Evolutionary conservation across 2,329 filamentous ascomycete genomes (phyloP).

Genomic region (Scytalidium sp.): DNA sequence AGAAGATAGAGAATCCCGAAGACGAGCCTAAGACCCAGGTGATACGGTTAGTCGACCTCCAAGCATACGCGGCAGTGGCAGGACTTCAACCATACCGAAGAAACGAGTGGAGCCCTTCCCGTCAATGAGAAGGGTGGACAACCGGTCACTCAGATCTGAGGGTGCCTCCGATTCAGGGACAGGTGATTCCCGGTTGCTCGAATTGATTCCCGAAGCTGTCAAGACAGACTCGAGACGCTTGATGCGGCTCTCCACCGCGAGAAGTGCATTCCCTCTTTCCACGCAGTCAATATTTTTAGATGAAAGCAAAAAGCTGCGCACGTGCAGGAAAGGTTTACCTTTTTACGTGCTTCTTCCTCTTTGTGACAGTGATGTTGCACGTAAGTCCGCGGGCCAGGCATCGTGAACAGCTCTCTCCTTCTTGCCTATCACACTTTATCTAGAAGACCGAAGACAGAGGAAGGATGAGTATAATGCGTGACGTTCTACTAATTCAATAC

Average conservation of each 20-base stretch:
- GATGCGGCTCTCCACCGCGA: constrained; percentile 6
- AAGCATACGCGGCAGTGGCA: not conserved
- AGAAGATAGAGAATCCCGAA: constrained; percentile 10
- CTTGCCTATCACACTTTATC: constrained; percentile 5
- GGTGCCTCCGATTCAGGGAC: constrained; percentile 1
- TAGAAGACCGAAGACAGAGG: not conserved
- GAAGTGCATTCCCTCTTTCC: not conserved
- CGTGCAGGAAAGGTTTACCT: constrained; percentile 2
- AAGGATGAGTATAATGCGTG: constrained; percentile 2
- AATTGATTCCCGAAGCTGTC: constrained; percentile 4
- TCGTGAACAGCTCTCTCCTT: constrained; percentile 3
- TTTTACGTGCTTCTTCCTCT: constrained; percentile 6
- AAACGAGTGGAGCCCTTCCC: constrained; percentile 4
- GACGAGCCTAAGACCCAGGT: not conserved
- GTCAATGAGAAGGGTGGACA: constrained; percentile 8
- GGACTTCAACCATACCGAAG: constrained; percentile 1
- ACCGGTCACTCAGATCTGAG: constrained; percentile 3
- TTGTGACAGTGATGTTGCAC: constrained; percentile 5
- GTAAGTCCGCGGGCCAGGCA: constrained; percentile 4
- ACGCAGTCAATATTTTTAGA: not conserved
- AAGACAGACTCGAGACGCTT: constrained; percentile 7
- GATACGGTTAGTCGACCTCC: not conserved
- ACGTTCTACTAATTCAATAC: not conserved
- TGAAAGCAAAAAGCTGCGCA: not conserved
- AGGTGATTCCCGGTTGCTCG: not conserved